A percentile compares a stretch with the other conserved stretches of the same genome.
Evolutionary conservation across 2,329 filamentous ascomycete genomes (phyloP).

Genomic region (Colletotrichum sp.): DNA sequence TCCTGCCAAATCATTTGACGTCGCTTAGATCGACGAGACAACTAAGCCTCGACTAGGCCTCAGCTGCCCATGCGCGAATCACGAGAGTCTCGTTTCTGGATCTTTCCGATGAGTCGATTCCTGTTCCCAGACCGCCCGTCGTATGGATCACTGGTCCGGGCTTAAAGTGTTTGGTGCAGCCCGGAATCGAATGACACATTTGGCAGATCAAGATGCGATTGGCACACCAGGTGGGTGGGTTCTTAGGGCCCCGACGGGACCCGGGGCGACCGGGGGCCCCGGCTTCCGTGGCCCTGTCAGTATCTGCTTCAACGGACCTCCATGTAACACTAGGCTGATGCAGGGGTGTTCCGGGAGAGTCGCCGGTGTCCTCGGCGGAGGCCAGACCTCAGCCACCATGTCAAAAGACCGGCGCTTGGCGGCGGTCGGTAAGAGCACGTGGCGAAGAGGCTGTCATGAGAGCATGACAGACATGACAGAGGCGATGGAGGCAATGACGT

Average conservation of each 20-base stretch:
- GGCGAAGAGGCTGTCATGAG: not conserved
- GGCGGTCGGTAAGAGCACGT: not conserved
- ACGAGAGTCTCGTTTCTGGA: not conserved
- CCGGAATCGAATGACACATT: not conserved
- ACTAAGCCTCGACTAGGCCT: not conserved
- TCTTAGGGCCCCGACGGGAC: not conserved
- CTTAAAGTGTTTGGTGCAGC: not conserved
- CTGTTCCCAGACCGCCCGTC: not conserved
- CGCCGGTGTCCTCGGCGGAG: not conserved
- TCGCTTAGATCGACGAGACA: not conserved
- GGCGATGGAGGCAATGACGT: not conserved
- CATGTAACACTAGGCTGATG: not conserved
- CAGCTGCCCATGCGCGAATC: not conserved
- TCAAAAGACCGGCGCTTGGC: not conserved
- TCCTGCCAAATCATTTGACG: not conserved
- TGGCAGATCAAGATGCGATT: slow-evolving; percentile 4
- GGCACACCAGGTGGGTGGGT: not conserved
- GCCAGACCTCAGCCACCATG: not conserved
- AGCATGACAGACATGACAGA: not conserved
- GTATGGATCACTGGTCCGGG: not conserved
- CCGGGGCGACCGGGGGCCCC: not conserved
- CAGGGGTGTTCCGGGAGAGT: not conserved
- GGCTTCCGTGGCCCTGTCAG: not conserved
- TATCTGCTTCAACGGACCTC: not conserved
- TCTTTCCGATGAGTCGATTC: not conserved